phyloP scores from a whole-genome alignment of 73 alveolate species.

The Tetrahymena thermophila region DNA sequence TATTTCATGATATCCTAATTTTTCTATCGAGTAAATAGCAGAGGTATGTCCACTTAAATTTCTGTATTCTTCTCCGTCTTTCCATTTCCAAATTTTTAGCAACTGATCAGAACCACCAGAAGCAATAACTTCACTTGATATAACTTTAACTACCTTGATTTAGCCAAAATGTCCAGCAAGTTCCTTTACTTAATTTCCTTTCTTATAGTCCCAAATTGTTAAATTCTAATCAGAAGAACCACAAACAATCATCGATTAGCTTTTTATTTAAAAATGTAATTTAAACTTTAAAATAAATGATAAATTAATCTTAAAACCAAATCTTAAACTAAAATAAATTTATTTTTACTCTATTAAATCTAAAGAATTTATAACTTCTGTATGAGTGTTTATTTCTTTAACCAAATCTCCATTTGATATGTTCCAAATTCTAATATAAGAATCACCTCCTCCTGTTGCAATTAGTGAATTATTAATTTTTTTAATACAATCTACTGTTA shows the following conservation, averaged over 20 bases:
- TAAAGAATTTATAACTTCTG: neutral
- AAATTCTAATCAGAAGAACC: neutral
- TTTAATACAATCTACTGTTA: neutral
- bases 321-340: neutral
- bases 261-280: neutral
- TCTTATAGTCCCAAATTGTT: neutral
- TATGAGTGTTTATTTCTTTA: neutral
- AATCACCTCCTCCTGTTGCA: neutral
- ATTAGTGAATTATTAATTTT: neutral
- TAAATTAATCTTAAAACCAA: neutral
- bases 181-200: neutral
- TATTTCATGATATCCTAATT: neutral
- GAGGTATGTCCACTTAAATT: neutral
- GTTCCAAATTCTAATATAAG: neutral
- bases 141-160: neutral
- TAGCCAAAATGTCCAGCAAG: neutral
- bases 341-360: neutral
- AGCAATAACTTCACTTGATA: neutral
- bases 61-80: neutral
- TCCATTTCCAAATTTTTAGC: neutral
- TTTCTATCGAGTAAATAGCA: neutral
- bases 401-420: neutral
- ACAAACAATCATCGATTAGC: neutral
- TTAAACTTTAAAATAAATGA: neutral
- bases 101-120: neutral